Base-by-base conservation (phyloP, 768 basidiomycete species). In the Symmetrospora coprosmae region DNA sequence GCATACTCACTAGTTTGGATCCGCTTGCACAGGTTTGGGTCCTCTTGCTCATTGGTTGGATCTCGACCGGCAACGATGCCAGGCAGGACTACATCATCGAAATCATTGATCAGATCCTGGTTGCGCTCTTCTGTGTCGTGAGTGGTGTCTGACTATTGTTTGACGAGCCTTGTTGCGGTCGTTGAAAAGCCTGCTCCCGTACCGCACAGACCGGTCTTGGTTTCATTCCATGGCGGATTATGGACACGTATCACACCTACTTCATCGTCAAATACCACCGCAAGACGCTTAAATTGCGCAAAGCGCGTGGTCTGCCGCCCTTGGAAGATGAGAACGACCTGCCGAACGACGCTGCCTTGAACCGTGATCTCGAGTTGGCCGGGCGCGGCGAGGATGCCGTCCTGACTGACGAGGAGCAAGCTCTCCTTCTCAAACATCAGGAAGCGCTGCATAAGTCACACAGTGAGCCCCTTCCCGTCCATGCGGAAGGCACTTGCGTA, bases 271-370 rank as follows among this genome's bases (percentile, higher is more conserved):
- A 61, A 25, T 65, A 62, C 48, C 61, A 65, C 51, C 21, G 49
- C 6, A 62, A 62, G 50, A 55, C 62, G 2, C 25, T 61, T 2
- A 53, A 49, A 28, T 34, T 65, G 2, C 47, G 63, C 27, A 53
- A 62, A 30, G 41, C 53, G 34, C 50, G 52, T 17, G 60, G 61
- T 21, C 25, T 59, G 35, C 62, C 60, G 6, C 35, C 25, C n/a
- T 51, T 65, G 27, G n/a, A 19, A n/a, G 64, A 65, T 40, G 38
- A 62, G 39, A 65, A 65, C 40, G 64, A 65, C 46, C 39, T 65
- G 28, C 64, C 64, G 13, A 31, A 53, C 46, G 33, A 53, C 35
- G 31, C 27, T 27, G 21, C 47, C 17, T 60, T 19, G 17, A 64
- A 51, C 25, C 58, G 16, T 23, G 61, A 51, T 34, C 34, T 41